Conservation (phyloP, 2,329 filamentous ascomycete genomes). For the Dissoconium aciculare region DNA sequence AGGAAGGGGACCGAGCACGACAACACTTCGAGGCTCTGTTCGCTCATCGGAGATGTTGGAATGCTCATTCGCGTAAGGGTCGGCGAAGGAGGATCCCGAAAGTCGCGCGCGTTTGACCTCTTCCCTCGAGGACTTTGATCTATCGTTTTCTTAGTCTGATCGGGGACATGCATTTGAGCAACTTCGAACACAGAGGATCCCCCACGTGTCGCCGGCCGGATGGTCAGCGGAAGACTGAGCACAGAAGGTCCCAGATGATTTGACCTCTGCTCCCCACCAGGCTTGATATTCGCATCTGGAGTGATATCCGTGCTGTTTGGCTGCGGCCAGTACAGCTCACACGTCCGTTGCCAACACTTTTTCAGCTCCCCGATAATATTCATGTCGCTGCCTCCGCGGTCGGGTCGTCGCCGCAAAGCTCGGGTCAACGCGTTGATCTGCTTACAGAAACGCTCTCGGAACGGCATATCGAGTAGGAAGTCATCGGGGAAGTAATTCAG, state of each 20-base stretch:
- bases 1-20: slow-evolving; percentile 44
- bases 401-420: slow-evolving; percentile 36
- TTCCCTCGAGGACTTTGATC: neutral
- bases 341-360: slow-evolving; percentile 90
- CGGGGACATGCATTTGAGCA: slow-evolving; percentile 12
- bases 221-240: slow-evolving; percentile 12
- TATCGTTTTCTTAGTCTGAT: slow-evolving; percentile 1
- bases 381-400: slow-evolving; percentile 47
- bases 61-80: slow-evolving; percentile 19
- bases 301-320: slow-evolving; percentile 41
- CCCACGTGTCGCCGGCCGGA: slow-evolving; percentile 11
- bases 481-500: slow-evolving; percentile 96
- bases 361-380: slow-evolving; percentile 92
- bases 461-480: slow-evolving; percentile 60
- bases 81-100: neutral
- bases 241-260: slow-evolving; percentile 7
- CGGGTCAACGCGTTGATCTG: slow-evolving; percentile 53
- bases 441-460: slow-evolving; percentile 66
- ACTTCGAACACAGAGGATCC: slow-evolving; percentile 13
- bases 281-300: slow-evolving; percentile 52
- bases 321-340: slow-evolving; percentile 75
- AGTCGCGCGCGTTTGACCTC: neutral
- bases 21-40: slow-evolving; percentile 40
- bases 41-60: slow-evolving; percentile 32
- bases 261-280: slow-evolving; percentile 45